Percentiles rank a stretch among this genome's conserved stretches.
These are phyloP conservation scores for Volvariella surrecta DNA, from an alignment of 1,284 basidiomycete species.

Conservation along the genomic window DNA sequence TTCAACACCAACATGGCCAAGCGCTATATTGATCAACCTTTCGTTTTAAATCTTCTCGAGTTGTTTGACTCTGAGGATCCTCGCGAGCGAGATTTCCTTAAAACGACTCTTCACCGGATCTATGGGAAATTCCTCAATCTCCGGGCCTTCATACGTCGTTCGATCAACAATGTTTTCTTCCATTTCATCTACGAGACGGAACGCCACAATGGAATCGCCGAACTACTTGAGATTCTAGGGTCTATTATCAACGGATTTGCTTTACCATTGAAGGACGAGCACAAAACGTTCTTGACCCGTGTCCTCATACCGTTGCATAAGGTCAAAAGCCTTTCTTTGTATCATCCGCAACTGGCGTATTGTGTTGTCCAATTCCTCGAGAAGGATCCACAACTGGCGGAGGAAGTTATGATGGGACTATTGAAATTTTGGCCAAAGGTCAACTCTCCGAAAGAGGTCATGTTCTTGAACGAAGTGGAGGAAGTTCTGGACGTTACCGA, in stretches of 20 bases:
- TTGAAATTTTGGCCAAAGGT: constrained; percentile 99
- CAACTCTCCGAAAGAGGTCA: constrained; percentile 99
- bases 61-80: constrained; percentile 99
- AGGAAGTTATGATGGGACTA: constrained; percentile 93
- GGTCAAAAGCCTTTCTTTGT: constrained; percentile 93
- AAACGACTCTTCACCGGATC: constrained; percentile 98
- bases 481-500: constrained; percentile 99
- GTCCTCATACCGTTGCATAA: constrained; percentile 98
- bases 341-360: constrained; percentile 98
- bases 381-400: constrained; percentile 89
- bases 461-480: constrained; percentile 99
- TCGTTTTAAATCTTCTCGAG: constrained; percentile 94
- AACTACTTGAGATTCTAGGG: constrained; percentile 95
- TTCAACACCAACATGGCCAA: constrained; percentile 99
- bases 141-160: constrained; percentile 96
- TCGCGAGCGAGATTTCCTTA: constrained; percentile 97
- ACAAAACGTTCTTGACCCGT: constrained; percentile 96
- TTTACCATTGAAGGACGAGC: constrained; percentile 96
- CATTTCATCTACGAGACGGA: constrained; percentile 99
- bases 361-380: constrained; percentile 99
- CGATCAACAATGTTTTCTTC: constrained; percentile 99
- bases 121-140: constrained; percentile 99
- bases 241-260: constrained; percentile 99
- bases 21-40: constrained; percentile 94
- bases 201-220: constrained; percentile 98